Evolutionary conservation across 805 yeast genomes (phyloP), one percentile per base, ranked within the genome.

Genomic region (Ogataea salicorniae): DNA sequence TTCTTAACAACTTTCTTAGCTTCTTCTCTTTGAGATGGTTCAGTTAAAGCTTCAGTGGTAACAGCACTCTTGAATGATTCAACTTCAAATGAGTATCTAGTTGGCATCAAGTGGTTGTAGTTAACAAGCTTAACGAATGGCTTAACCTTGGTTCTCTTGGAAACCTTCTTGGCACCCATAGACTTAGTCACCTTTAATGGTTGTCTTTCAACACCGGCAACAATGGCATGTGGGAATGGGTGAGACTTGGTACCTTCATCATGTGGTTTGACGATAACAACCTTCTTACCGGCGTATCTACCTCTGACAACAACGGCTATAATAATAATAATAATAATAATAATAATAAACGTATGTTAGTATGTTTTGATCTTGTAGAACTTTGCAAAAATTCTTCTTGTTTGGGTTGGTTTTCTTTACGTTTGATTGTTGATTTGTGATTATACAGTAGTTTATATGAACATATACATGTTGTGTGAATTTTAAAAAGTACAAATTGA

Each of bases 201-300:
- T 77, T 86, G 87, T 77, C 97, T 87, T 83, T 94, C 99, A 65
- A 94, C 84, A 84, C 99, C 99, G 64, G 96, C 98, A 70, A 94
- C 99, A 68, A 94, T 82, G 73, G 99, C 99, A 70, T 94, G 98
- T 74, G 97, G 96, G 87, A 90, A 94, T 70, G 95, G 94, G 83
- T 92, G 97, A 60, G 94, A 73, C 81, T 94, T 94, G 80, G 98
- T 81, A 73, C 99, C 99, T 71, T 94, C 97, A 72, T 94, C 98
- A 74, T 87, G 95, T 66, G 97, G 94, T 79, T 88, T 90, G 73
- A 94, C 91, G 72, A 94, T 90, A 74, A 94, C 99, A 64, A 94
- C 99, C 87, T 94, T 94, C 87, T 91, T 92, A 83, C 99, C 99
- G 75, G 99, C 99, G 88, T 83, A 92, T 82, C 99, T 94, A 72